These are phyloP conservation scores for Clausena lansium DNA, from an alignment of 345 rosid species.

Conservation along the genomic window DNA sequence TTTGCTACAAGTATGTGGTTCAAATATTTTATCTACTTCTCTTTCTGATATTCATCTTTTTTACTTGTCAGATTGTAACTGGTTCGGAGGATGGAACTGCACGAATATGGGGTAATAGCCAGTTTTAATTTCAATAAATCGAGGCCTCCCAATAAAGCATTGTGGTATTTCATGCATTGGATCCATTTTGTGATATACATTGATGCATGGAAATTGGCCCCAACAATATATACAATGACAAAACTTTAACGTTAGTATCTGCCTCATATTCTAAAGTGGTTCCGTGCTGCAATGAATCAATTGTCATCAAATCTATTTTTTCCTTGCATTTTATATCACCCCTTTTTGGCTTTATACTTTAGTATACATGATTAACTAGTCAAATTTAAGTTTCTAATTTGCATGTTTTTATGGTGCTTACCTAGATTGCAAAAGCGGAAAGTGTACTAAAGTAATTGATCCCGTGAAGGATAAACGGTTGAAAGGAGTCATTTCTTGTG, in stretches of 20 bases:
- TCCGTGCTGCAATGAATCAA: background rate
- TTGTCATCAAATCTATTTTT: background rate
- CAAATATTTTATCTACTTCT: conserved; percentile 2
- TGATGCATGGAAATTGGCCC: background rate
- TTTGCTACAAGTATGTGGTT: conserved; percentile 3
- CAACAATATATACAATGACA: background rate
- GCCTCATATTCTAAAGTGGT: background rate
- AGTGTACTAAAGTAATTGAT: conserved; percentile 64
- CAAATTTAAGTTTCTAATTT: background rate
- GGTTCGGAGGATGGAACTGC: conserved; percentile 99
- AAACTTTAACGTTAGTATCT: background rate
- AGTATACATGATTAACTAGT: background rate
- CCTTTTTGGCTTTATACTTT: conserved; percentile 1
- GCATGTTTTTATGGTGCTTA: conserved; percentile 17
- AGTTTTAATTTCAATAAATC: conserved; percentile 7
- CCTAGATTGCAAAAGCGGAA: conserved; percentile 90
- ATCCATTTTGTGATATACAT: background rate
- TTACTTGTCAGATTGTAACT: conserved; percentile 64
- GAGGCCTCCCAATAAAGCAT: background rate
- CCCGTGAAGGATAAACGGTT: conserved; percentile 44
- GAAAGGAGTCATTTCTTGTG: conserved; percentile 39
- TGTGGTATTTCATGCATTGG: background rate
- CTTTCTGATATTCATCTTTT: conserved; percentile 12
- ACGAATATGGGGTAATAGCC: conserved; percentile 80
- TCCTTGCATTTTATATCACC: background rate